phyloP scores from a whole-genome alignment of 192 early-diverging fungal genomes.

The Backusella tuberculispora region DNA sequence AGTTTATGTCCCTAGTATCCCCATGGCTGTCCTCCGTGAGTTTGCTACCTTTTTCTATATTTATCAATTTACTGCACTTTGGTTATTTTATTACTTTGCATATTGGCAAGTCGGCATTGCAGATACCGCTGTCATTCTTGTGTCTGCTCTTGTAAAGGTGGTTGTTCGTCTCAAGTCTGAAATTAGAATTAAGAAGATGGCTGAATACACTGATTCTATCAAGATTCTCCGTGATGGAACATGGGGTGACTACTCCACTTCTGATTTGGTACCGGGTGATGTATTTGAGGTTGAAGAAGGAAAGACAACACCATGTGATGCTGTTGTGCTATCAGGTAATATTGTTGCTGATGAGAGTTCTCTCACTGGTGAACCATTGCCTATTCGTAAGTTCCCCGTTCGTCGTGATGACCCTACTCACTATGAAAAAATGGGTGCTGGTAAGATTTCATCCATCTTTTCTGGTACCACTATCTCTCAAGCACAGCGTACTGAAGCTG shows the following conservation, averaged over 20 bases:
- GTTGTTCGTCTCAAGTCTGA: conserved; percentile 55
- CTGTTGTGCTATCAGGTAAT: conserved; percentile 54
- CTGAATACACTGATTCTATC: conserved; percentile 52
- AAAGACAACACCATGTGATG: conserved; percentile 55
- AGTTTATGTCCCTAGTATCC: conserved; percentile 62
- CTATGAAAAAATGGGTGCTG: conserved; percentile 31
- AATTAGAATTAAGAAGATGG: conserved; percentile 61
- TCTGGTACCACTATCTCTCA: conserved; percentile 65
- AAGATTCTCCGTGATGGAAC: conserved; percentile 57
- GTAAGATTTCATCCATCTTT: conserved; percentile 59
- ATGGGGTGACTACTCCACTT: conserved; percentile 56
- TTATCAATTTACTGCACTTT: conserved; percentile 57
- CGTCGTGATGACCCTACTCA: conserved; percentile 40
- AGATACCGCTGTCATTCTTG: conserved; percentile 54
- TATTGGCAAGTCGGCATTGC: conserved; percentile 63
- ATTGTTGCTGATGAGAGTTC: conserved; percentile 70
- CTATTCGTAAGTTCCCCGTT: conserved; percentile 68
- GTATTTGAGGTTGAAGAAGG: conserved; percentile 60
- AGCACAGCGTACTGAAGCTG: conserved; percentile 39
- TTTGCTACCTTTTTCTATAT: conserved; percentile 61
- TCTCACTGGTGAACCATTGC: conserved; percentile 70
- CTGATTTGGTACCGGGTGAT: conserved; percentile 73
- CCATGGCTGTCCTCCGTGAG: conserved; percentile 59
- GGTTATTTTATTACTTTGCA: conserved; percentile 57
- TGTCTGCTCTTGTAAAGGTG: conserved; percentile 57